Evolutionary conservation across 1,284 basidiomycete species (phyloP).

Genomic region (Sphagnurus paluster): DNA sequence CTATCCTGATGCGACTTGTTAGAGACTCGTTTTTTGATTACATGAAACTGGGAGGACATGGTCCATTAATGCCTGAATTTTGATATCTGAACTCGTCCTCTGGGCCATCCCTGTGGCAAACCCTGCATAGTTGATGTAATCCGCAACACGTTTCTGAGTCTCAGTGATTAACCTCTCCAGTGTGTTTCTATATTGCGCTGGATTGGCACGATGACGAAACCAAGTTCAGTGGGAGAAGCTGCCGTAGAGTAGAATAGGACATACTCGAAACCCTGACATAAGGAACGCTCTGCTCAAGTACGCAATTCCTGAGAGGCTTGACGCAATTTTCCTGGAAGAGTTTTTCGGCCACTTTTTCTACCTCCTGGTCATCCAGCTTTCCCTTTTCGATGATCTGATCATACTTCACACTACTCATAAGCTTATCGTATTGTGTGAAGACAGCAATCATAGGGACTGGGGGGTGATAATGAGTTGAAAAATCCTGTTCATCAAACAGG

Average conservation of each 20-base stretch:
- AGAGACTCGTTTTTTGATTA: no score
- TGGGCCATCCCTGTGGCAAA: slow-evolving; percentile 25
- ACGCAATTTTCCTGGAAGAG: no score
- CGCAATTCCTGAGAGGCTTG: no score
- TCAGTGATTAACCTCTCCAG: slow-evolving; percentile 16
- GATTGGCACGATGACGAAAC: background rate
- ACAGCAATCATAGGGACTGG: slow-evolving; percentile 29
- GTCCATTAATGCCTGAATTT: slow-evolving; percentile 26
- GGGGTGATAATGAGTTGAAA: no score
- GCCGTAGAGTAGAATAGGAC: background rate
- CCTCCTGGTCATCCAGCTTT: no score
- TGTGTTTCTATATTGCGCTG: slow-evolving; percentile 14
- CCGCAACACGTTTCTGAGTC: slow-evolving; percentile 17
- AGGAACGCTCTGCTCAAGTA: no score
- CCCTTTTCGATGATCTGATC: no score
- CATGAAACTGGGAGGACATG: slow-evolving; percentile 13
- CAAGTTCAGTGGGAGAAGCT: background rate
- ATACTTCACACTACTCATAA: slow-evolving; percentile 18
- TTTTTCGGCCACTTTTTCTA: no score
- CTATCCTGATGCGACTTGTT: slow-evolving; percentile 7
- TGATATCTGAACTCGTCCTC: slow-evolving; percentile 20
- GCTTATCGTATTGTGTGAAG: slow-evolving; percentile 29
- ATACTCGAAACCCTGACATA: no score
- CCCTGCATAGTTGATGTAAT: slow-evolving; percentile 16
- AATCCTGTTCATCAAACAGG: no score